Evolutionary conservation across 2,329 filamentous ascomycete species (phyloP).

Genomic region (Fusarium beomiforme): DNA sequence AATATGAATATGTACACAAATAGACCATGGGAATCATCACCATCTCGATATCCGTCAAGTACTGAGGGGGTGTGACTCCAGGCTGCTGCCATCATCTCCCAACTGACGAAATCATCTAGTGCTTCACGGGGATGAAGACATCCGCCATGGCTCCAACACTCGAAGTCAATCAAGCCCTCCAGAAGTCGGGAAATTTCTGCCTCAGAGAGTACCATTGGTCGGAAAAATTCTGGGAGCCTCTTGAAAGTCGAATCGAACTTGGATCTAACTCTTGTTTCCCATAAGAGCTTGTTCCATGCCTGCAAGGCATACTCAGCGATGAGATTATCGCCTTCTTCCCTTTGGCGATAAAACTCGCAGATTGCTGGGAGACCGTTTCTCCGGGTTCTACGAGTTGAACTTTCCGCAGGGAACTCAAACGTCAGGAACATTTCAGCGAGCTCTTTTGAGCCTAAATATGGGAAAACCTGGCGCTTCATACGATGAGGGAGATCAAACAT

Average conservation of each 20-base stretch:
- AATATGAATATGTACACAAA: too few species aligned
- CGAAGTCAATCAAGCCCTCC: not conserved
- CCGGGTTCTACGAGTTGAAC: too few species aligned
- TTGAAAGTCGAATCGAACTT: not conserved
- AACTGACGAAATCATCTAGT: not conserved
- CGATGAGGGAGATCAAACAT: not conserved
- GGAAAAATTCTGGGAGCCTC: not conserved
- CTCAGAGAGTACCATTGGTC: not conserved
- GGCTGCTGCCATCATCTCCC: too few species aligned
- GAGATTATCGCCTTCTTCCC: not conserved
- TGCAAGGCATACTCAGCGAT: not conserved
- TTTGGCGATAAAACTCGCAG: not conserved
- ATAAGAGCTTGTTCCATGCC: not conserved
- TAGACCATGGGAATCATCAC: too few species aligned
- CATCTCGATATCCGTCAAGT: too few species aligned
- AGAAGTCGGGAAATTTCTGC: not conserved
- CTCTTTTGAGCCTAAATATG: not conserved
- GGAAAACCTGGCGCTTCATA: not conserved
- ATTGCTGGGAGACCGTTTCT: not conserved
- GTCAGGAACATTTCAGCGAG: not conserved
- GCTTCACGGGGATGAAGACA: not conserved
- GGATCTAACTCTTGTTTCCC: not conserved
- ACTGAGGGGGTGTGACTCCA: too few species aligned
- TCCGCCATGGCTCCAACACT: not conserved
- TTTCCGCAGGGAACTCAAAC: too few species aligned